A percentile compares a stretch with the other conserved stretches of the same genome.
These are phyloP conservation scores for Centrapalus pauciflorus DNA, from an alignment of 129 eudicot species.

Conservation along the genomic window DNA sequence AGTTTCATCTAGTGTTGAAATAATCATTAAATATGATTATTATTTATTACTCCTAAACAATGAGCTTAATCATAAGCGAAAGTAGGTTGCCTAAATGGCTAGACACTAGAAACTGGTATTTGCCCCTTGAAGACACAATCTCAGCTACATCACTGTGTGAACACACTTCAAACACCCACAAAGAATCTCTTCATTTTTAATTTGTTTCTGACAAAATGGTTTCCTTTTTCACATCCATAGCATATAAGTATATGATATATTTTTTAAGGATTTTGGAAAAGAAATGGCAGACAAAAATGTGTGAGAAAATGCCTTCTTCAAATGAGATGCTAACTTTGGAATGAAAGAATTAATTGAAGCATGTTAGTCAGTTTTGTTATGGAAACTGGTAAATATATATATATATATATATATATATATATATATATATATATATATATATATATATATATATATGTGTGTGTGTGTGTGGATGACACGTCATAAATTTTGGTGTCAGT, in stretches of 20 bases:
- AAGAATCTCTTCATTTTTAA: background rate
- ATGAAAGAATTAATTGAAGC: too few species aligned
- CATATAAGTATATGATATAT: background rate
- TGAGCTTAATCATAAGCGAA: too few species aligned
- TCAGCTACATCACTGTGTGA: too few species aligned
- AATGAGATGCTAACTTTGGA: background rate
- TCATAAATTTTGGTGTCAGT: conserved; percentile 1
- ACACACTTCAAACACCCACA: too few species aligned
- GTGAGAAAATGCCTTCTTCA: background rate
- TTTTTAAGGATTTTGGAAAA: background rate
- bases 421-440: too few species aligned
- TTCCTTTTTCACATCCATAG: background rate
- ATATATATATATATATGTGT: background rate
- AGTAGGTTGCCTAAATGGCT: too few species aligned
- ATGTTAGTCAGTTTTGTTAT: background rate
- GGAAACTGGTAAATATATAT: background rate
- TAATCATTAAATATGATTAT: too few species aligned
- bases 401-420: too few species aligned
- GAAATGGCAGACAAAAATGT: background rate
- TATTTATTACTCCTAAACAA: too few species aligned
- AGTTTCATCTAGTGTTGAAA: too few species aligned
- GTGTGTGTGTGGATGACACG: background rate
- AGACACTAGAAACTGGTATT: too few species aligned
- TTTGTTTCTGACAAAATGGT: background rate
- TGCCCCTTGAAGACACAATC: too few species aligned